Evolutionary conservation across 306 rosid genomes (phyloP), one percentile per base, ranked within the genome.

Genomic region (Malus sieversii): DNA sequence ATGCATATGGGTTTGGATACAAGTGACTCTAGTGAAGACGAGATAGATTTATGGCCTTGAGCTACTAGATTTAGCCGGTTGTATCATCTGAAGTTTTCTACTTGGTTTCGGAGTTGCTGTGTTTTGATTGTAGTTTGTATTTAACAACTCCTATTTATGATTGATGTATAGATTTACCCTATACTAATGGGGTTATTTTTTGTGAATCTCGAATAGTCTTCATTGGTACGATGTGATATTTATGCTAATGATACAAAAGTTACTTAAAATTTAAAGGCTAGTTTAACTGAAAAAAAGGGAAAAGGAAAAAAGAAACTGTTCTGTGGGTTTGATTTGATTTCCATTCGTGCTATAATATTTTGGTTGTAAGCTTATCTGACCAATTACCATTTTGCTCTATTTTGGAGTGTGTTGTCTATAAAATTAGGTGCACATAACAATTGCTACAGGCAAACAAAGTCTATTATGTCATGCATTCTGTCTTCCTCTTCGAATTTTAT

Each of bases 11-110:
- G 76, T 75, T 32, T 42, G 59, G 74, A 75, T 59, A 51, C 75
- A 30, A 74, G 71, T 69, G 82, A 82, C 75, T 84, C 88, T 40
- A 84, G 83, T 78, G 87, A 84, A 70, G 86, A 80, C 51, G 86
- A 82, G 65, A 55, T 79, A 69, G 66, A 45, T 73, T 67, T 64
- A 27, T 75, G 80, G 83, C 79, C 51, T 33, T 68, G 69, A 53
- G 68, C 74, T 74, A 63, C 71, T 82, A 55, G 75, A 61, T 9
- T 58, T 66, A 75, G 69, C 73, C 38, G n/a, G 46, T 53, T 75
- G 71, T 83, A 67, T 66, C 22, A 12, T 18, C 55, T 25, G 20
- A 40, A 3, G 20, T 70, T 48, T 30, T 19, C 73, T 60, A 20
- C 51, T 52, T 75, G 76, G 33, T 35, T 70, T 61, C 45, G 74